Base-by-base conservation (phyloP, 306 rosid genomes). In the Prosopis cineraria region DNA sequence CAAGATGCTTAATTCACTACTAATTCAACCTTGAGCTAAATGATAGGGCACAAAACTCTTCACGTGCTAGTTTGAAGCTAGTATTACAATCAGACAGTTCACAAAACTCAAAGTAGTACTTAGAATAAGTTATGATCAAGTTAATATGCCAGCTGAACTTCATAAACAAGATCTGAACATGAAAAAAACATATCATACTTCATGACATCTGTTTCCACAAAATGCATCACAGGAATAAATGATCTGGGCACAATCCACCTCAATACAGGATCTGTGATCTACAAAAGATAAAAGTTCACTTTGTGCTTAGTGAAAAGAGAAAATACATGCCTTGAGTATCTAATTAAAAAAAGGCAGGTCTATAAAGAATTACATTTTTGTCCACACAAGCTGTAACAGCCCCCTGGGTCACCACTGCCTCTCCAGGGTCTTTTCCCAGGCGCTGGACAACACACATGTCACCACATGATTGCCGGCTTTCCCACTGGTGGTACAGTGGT, bases 161-260 rank as follows among this genome's bases (percentile, higher is more conserved):
- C 45, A 71, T 76, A 81, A 24, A 53, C 68, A 29, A 33, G 58
- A 48, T 20, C 33, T 60, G 24, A 63, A 34, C 45, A 20, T 41
- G 52, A 52, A 62, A 68, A 75, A 71, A 53, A 30, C 7, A 65
- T 53, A 68, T 11, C 67, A 64, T 81, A 95, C 99, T 96, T 89
- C 87, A 84, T 83, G 86, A 75, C 99, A 95, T 68, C 73, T 84
- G 87, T 78, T 86, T 77, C 94, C 96, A 56, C 99, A 95, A 83
- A 87, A 92, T 63, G 72, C 78, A 68, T 80, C 44, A 37, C 60
- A 45, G 68, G 76, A 63, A 77, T 78, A 87, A 80, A 70, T 72
- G 44, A 73, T 82, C 68, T 25, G 78, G 67, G 83, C 85, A 82
- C 80, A 79, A 33, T 82, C 75, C 45, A 70, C 88, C 83, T 69